These are phyloP conservation scores for Aspergillus calidoustus DNA, from an alignment of 2,329 filamentous ascomycete species.

Conservation along the genomic window DNA sequence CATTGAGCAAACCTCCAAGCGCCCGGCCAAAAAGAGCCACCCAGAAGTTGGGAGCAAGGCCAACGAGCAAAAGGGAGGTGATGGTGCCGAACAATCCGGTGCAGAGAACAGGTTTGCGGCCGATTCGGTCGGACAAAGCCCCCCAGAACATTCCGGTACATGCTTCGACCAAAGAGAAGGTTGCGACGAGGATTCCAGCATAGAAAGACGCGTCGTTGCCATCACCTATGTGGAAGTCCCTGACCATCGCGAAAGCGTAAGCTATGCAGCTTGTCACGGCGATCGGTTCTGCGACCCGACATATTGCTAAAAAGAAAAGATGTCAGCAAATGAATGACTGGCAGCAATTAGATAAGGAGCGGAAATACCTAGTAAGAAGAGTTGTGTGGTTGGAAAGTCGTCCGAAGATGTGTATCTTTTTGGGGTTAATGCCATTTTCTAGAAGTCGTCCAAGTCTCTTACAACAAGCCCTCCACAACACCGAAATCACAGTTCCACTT, in stretches of 20 bases:
- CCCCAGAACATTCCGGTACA: slow-evolving; percentile 90
- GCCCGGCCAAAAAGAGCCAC: slow-evolving; percentile 76
- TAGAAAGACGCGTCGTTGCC: slow-evolving; percentile 82
- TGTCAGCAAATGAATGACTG: not conserved
- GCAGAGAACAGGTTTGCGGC: slow-evolving; percentile 83
- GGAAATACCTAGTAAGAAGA: slow-evolving; percentile 78
- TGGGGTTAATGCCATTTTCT: slow-evolving; percentile 66
- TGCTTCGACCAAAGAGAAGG: slow-evolving; percentile 82
- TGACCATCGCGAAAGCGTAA: slow-evolving; percentile 84
- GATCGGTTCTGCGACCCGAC: slow-evolving; percentile 89
- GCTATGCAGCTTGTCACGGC: slow-evolving; percentile 92
- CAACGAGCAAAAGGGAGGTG: slow-evolving; percentile 80
- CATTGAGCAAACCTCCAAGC: slow-evolving; percentile 82
- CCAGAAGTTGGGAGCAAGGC: slow-evolving; percentile 83
- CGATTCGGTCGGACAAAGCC: slow-evolving; percentile 76
- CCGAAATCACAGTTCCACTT: slow-evolving; percentile 7
- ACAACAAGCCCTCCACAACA: slow-evolving; percentile 45
- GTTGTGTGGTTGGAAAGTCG: slow-evolving; percentile 79
- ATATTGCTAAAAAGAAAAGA: slow-evolving; percentile 67
- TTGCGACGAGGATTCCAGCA: slow-evolving; percentile 83
- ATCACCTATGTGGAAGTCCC: slow-evolving; percentile 72
- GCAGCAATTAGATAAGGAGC: slow-evolving; percentile 8
- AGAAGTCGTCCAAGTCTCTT: slow-evolving; percentile 56
- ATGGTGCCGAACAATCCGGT: slow-evolving; percentile 82
- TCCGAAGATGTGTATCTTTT: slow-evolving; percentile 63